Evolutionary conservation across 2,329 filamentous ascomycete genomes (phyloP).

Genomic region (Colletotrichum liriopes): DNA sequence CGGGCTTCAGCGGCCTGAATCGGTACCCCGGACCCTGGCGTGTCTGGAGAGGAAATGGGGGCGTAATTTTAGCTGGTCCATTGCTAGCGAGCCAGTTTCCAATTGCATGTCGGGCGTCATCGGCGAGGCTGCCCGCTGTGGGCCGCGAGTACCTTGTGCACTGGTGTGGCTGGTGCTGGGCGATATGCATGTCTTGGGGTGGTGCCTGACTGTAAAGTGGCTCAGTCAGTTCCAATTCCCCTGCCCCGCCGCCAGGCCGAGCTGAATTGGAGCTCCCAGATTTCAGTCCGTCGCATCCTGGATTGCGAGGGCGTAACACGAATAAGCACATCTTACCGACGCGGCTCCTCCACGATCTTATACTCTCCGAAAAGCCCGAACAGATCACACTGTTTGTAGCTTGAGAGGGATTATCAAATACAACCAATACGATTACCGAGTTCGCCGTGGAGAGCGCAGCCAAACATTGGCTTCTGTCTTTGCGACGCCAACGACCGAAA

Average conservation of each 20-base stretch:
- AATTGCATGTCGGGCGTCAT: conserved; percentile 17
- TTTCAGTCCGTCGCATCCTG: conserved; percentile 1
- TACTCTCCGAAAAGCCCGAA: not conserved
- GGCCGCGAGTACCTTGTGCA: too few relatives aligned
- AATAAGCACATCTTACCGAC: not conserved
- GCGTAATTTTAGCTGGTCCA: conserved; percentile 19
- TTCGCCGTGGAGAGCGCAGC: not conserved
- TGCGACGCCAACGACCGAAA: not conserved
- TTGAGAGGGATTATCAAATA: too few relatives aligned
- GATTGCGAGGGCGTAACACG: not conserved
- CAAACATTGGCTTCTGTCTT: not conserved
- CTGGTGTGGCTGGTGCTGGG: not conserved
- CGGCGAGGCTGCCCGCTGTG: not conserved
- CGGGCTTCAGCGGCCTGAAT: conserved; percentile 36
- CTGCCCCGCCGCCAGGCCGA: conserved; percentile 1
- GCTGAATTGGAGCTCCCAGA: conserved; percentile 3
- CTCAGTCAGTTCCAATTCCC: conserved; percentile 11
- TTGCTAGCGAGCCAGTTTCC: conserved; percentile 23
- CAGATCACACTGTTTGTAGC: too few relatives aligned
- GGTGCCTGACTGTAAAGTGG: not conserved
- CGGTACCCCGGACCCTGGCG: conserved; percentile 37
- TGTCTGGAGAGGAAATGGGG: conserved; percentile 4
- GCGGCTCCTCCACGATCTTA: not conserved
- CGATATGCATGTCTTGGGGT: not conserved
- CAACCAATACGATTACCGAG: not conserved